Evolutionary conservation across 371 early-diverging fungal genomes (phyloP).

Genomic region (Lichtheimia corymbifera): DNA sequence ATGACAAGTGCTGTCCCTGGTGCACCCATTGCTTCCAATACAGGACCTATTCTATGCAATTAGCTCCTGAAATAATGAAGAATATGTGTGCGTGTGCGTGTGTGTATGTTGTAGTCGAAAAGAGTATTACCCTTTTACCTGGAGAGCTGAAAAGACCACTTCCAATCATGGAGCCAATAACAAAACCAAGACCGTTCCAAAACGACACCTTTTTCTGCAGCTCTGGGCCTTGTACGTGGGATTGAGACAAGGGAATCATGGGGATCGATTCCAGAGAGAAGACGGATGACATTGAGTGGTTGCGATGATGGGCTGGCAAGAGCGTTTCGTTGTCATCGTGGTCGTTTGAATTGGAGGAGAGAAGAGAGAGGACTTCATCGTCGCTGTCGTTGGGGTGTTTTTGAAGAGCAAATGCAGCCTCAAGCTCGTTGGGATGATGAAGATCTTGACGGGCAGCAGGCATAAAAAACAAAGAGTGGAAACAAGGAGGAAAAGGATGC

Average conservation of each 20-base stretch:
- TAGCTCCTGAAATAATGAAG: too few relatives aligned
- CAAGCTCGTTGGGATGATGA: slow-evolving; percentile 3
- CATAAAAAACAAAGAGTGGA: too few relatives aligned
- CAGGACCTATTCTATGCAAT: slow-evolving; percentile 47
- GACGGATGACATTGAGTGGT: slow-evolving; percentile 33
- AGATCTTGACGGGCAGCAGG: background rate
- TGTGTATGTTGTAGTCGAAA: slow-evolving; percentile 14
- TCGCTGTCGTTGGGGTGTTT: slow-evolving; percentile 8
- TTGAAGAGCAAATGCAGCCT: slow-evolving; percentile 1
- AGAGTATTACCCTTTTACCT: slow-evolving; percentile 51
- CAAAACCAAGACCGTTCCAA: slow-evolving; percentile 69
- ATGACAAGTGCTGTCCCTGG: slow-evolving; percentile 77
- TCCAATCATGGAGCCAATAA: slow-evolving; percentile 84
- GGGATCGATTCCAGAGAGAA: slow-evolving; percentile 63
- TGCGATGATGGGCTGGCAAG: slow-evolving; percentile 35
- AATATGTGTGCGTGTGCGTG: background rate
- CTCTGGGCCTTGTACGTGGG: slow-evolving; percentile 55
- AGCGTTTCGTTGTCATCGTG: slow-evolving; percentile 35
- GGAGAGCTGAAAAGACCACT: slow-evolving; percentile 90
- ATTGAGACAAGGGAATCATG: slow-evolving; percentile 51
- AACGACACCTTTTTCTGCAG: slow-evolving; percentile 70
- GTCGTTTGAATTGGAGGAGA: slow-evolving; percentile 13
- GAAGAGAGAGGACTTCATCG: slow-evolving; percentile 30
- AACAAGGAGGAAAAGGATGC: too few relatives aligned
- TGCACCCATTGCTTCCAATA: slow-evolving; percentile 63